Conservation (phyloP, 352 stramenopile species). For the Phytophthora uliginosa region DNA sequence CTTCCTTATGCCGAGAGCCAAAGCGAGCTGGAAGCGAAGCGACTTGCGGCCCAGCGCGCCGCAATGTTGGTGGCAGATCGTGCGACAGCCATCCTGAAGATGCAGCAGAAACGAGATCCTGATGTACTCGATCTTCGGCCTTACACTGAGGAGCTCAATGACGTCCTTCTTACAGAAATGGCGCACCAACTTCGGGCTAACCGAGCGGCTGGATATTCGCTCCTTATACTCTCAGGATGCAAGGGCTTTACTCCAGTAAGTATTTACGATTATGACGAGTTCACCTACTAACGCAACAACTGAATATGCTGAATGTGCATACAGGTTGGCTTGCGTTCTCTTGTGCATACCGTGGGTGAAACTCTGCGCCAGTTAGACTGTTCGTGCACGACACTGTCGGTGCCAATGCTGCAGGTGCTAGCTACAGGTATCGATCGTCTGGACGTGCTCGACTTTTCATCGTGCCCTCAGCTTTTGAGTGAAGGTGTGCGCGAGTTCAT, state of each 20-base stretch:
- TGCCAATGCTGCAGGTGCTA: constrained; percentile 78
- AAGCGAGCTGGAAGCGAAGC: constrained; percentile 36
- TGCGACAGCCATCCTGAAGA: constrained; percentile 61
- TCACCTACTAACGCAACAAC: constrained; percentile 5
- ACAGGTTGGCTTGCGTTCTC: constrained; percentile 78
- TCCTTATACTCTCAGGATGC: constrained; percentile 63
- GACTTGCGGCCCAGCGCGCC: constrained; percentile 44
- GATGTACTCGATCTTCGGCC: constrained; percentile 68
- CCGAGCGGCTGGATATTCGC: constrained; percentile 50
- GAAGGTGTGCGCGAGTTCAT: constrained; percentile 77
- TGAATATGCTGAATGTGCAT: constrained; percentile 2
- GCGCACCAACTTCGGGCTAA: constrained; percentile 63
- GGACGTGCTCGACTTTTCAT: constrained; percentile 69
- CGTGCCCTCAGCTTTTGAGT: constrained; percentile 58
- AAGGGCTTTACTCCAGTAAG: constrained; percentile 56
- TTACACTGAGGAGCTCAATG: constrained; percentile 57
- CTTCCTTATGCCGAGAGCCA: constrained; percentile 40
- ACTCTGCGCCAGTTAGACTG: constrained; percentile 61
- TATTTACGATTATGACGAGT: constrained; percentile 4
- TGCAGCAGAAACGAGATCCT: constrained; percentile 50
- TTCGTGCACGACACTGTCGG: constrained; percentile 56
- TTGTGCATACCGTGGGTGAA: constrained; percentile 68
- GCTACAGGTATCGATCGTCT: constrained; percentile 70
- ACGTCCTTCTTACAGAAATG: constrained; percentile 70
- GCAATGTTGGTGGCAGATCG: constrained; percentile 51